A percentile compares a stretch with the other conserved stretches of the same genome.
Evolutionary conservation across 108 stramenopile species (phyloP).

Genomic region (Nitzschia putrida): DNA sequence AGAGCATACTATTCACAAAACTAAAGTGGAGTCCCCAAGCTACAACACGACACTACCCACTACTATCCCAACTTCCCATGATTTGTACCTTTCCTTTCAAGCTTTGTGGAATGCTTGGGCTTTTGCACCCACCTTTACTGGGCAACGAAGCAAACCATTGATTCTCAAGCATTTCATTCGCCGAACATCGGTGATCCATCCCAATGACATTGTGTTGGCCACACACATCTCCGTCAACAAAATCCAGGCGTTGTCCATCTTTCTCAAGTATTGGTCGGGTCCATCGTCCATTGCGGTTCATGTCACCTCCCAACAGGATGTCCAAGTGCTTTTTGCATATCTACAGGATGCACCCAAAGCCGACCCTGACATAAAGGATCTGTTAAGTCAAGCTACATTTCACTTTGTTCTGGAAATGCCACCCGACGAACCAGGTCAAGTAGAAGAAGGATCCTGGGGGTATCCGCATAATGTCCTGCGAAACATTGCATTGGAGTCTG

Average conservation of each 20-base stretch:
- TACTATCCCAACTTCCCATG: too few species aligned
- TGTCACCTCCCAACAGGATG: not conserved
- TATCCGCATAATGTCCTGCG: constrained; percentile 40
- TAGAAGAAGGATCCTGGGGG: not conserved
- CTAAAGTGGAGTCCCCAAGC: too few species aligned
- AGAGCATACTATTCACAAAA: too few species aligned
- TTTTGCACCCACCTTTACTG: too few species aligned
- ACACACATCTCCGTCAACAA: constrained; percentile 6
- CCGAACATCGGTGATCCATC: too few species aligned
- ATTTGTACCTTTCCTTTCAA: too few species aligned
- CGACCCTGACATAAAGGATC: too few species aligned
- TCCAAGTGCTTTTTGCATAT: not conserved
- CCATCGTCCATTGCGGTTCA: constrained; percentile 23
- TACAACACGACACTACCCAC: too few species aligned
- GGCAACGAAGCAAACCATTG: too few species aligned
- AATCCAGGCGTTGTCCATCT: constrained; percentile 7
- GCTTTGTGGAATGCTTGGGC: too few species aligned
- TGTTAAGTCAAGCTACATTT: not conserved
- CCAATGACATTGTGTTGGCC: constrained; percentile 9
- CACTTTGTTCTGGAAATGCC: constrained; percentile 12
- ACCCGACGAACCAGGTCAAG: not conserved
- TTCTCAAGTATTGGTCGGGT: constrained; percentile 19
- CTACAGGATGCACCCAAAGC: not conserved
- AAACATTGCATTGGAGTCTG: constrained; percentile 28
- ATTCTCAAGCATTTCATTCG: too few species aligned